Conservation (phyloP, 2,329 filamentous ascomycete genomes). For the Diaporthe citri region DNA sequence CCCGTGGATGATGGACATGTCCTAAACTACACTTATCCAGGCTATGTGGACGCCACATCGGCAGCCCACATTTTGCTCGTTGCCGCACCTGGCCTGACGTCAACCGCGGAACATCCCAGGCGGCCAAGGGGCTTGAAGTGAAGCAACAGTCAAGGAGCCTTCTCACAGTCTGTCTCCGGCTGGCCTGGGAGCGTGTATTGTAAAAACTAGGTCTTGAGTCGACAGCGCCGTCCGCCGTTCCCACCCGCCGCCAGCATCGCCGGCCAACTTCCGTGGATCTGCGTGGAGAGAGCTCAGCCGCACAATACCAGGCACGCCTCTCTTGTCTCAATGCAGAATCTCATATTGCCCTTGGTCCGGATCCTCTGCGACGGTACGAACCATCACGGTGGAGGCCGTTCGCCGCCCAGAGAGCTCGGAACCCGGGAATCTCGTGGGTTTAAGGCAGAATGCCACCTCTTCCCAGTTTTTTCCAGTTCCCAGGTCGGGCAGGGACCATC, state of each 20-base stretch:
- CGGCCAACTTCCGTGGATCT: constrained; percentile 29
- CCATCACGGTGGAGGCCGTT: constrained; percentile 13
- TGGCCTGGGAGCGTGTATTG: not conserved
- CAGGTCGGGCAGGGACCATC: not conserved
- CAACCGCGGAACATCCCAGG: constrained; percentile 5
- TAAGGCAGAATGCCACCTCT: constrained; percentile 2
- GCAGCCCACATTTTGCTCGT: constrained; percentile 27
- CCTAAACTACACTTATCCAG: not conserved
- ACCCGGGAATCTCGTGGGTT: constrained; percentile 24
- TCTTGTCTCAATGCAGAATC: not conserved
- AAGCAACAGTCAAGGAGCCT: not conserved
- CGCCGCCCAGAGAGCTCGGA: not conserved
- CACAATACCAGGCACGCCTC: not conserved
- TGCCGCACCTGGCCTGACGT: constrained; percentile 19
- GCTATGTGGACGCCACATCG: constrained; percentile 10
- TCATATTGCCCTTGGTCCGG: not conserved
- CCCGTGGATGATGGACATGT: constrained; percentile 3
- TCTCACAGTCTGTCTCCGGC: not conserved
- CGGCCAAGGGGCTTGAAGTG: not conserved
- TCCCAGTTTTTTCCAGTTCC: constrained; percentile 23
- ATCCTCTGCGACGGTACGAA: not conserved
- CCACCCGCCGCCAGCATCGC: constrained; percentile 4
- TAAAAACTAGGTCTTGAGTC: not conserved
- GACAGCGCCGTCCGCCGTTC: not conserved
- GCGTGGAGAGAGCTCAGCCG: constrained; percentile 16